Evolutionary conservation across 371 early-diverging fungal species (phyloP), one percentile per base, ranked within the genome.

Genomic region (Capniomyces stellatus): DNA sequence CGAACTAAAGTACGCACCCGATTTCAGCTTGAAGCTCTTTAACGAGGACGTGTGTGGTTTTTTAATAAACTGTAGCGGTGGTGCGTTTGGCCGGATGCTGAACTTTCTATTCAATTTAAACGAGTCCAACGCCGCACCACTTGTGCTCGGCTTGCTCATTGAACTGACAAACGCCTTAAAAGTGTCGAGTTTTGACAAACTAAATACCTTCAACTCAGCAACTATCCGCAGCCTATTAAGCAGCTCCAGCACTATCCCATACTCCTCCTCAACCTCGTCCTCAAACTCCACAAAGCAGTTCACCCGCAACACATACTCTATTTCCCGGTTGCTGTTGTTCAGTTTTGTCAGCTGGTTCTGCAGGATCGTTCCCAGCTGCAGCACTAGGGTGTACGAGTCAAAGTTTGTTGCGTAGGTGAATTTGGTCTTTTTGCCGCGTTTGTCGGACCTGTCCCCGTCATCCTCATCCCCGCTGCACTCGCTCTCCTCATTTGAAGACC

Each of bases 361-460:
- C 52, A 81, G 54, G 28, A 81, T 77, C 12, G 75, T 75, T 19
- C 80, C 82, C 54, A 81, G 69, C 62, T 81, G 82, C 31, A 81
- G 63, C 4, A 81, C 81, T 75, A 81, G 71, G 21, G 81, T 74
- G 54, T 78, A 81, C 0, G 80, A 75, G 52, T 77, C 76, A 67
- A 79, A 78, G 46, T 75, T 76, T 21, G 75, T 75, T 52, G 70
- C 48, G 30, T 70, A 70, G n/a, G n/a, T n/a, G n/a, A n/a, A n/a
- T n/a, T n/a, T n/a, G n/a, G n/a, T n/a, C n/a, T n/a, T n/a, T n/a
- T n/a, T n/a, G n/a, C n/a, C n/a, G n/a, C n/a, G n/a, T n/a, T n/a
- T n/a, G n/a, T n/a, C n/a, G n/a, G n/a, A n/a, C n/a, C n/a, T n/a
- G n/a, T n/a, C n/a, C n/a, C n/a, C n/a, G n/a, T n/a, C n/a, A n/a